A percentile compares a stretch with the other conserved stretches of the same genome.
Evolutionary conservation across 1,284 basidiomycete species (phyloP).

Genomic region (Ustilago trichophora): DNA sequence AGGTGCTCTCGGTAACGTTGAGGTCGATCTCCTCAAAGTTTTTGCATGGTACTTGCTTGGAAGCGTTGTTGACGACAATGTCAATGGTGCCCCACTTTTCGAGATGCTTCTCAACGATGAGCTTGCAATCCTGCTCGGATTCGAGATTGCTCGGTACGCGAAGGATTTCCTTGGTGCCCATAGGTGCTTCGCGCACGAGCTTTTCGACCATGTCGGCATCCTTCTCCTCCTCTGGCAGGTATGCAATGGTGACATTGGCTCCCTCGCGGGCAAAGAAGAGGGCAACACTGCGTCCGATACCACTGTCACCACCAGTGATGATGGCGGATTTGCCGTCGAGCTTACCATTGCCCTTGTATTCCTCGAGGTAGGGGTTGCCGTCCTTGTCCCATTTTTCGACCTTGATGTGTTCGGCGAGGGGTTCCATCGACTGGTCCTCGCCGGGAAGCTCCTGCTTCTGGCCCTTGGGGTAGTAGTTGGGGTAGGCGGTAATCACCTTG

Average conservation of each 20-base stretch:
- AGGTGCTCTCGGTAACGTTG: slow-evolving; percentile 43
- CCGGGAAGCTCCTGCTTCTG: slow-evolving; percentile 53
- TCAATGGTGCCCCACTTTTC: slow-evolving; percentile 62
- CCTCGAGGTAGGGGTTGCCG: slow-evolving; percentile 72
- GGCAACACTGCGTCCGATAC: slow-evolving; percentile 74
- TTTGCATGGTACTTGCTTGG: slow-evolving; percentile 71
- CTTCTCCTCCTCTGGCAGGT: slow-evolving; percentile 73
- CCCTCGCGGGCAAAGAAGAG: slow-evolving; percentile 75
- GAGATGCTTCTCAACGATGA: slow-evolving; percentile 71
- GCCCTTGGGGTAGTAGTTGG: slow-evolving; percentile 48
- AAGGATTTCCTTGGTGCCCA: slow-evolving; percentile 64
- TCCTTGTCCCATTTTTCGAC: slow-evolving; percentile 73
- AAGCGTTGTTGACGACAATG: slow-evolving; percentile 73
- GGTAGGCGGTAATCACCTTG: slow-evolving; percentile 54
- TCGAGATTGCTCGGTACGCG: slow-evolving; percentile 70
- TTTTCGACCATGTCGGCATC: slow-evolving; percentile 67
- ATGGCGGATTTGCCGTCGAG: slow-evolving; percentile 73
- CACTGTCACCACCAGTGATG: slow-evolving; percentile 72
- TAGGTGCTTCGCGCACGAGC: slow-evolving; percentile 44
- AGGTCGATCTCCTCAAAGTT: slow-evolving; percentile 57
- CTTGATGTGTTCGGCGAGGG: slow-evolving; percentile 71
- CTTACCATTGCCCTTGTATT: slow-evolving; percentile 71
- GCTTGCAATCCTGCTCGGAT: slow-evolving; percentile 65
- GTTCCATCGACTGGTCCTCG: slow-evolving; percentile 56
- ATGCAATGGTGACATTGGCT: slow-evolving; percentile 74